Evolutionary conservation across 108 stramenopile genomes (phyloP), one percentile per base, ranked within the genome.

Genomic region (Stephanodiscus minutulus): DNA sequence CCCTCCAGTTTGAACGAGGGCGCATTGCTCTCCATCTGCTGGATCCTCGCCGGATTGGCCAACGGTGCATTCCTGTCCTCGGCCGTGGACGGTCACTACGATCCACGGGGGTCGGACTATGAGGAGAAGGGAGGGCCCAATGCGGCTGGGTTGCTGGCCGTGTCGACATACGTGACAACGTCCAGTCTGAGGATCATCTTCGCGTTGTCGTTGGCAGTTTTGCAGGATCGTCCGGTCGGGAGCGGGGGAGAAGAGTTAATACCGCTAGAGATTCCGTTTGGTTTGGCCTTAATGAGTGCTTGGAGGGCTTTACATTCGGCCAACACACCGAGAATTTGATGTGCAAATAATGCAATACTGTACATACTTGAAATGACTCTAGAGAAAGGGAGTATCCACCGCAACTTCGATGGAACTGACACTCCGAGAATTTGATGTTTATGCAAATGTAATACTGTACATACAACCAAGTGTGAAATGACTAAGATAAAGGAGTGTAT

Each of bases 31-130:
- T 79, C 76, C 24, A 64, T 87, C 1, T 66, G 82, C 12, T 89
- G 88, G 88, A 85, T 87, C 55, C 21, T 69, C 1, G 54, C 84
- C 31, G 88, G 88, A 28, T 71, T 89, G 24, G 84, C 71, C n/a
- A 74, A 83, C 56, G 88, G 88, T 11, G 64, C 74, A 29, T 89
- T 89, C 70, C 59, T 89, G 53, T 71, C 72, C 39, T 75, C 79
- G 21, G 86, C 88, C 0, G 79, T 83, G n/a, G 88, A 89, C 50
- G 88, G 88, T 20, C 86, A 87, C 62, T 86, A 81, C 60, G 68
- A 58, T 68, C 56, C 68, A 21, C 9, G 27, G 21, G 61, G 36
- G 25, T 63, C 39, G 27, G 52, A 70, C 9, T 47, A 67, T 25
- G 83, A 79, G 60, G 86, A 83, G 29, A 58, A 79, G 36, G 86